phyloP scores from a whole-genome alignment of 202 grass and related monocot genomes.

The Carex sylvatica region DNA sequence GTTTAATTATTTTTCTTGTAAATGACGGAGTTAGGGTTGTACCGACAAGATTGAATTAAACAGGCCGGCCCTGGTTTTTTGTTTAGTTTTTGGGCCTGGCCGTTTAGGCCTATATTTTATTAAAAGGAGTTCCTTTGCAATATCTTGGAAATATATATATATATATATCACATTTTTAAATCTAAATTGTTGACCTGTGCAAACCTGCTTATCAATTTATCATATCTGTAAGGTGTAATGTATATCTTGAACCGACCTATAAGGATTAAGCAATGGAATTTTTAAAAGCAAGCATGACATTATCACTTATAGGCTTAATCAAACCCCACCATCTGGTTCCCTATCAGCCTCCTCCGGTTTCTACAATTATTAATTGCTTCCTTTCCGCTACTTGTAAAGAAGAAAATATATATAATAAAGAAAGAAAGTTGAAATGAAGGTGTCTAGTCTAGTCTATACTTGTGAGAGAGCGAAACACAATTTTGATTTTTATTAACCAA shows the following conservation, averaged over 20 bases:
- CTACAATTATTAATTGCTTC: conserved; percentile 14
- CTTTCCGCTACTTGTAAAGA: neutral
- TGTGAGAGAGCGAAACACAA: neutral
- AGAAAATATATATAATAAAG: neutral
- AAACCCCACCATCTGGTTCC: conserved; percentile 3
- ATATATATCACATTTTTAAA: neutral
- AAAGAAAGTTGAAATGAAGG: neutral
- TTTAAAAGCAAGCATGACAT: conserved; percentile 18
- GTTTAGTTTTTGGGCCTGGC: neutral
- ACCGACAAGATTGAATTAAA: neutral
- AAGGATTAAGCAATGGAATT: conserved; percentile 4
- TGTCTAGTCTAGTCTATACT: neutral
- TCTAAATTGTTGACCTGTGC: neutral
- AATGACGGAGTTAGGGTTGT: neutral
- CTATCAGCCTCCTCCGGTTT: conserved; percentile 1
- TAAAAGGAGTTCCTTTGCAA: neutral
- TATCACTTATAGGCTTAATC: conserved; percentile 18
- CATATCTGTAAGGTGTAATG: neutral
- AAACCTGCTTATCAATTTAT: conserved; percentile 14
- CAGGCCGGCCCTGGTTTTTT: neutral
- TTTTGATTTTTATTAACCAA: neutral
- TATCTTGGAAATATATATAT: neutral
- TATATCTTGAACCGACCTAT: neutral
- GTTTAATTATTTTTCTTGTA: neutral
- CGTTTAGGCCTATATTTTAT: neutral